phyloP scores from a whole-genome alignment of 2,329 filamentous ascomycete genomes.

The Arachnopeziza araneosa region DNA sequence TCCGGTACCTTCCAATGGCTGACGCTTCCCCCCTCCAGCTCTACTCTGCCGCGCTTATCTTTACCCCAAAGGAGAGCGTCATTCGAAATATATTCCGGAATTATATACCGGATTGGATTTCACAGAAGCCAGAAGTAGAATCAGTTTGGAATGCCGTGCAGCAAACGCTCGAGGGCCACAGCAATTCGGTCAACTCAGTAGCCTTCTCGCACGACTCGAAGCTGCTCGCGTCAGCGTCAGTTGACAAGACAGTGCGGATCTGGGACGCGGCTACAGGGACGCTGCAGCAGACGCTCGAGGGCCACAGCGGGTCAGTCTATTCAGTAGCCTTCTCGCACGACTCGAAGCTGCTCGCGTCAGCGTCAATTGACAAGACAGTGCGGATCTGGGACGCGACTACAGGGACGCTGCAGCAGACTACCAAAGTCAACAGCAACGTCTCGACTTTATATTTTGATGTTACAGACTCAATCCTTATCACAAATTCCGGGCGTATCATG shows the following conservation, averaged over 20 bases:
- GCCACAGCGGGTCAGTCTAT: no score
- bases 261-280: conserved; percentile 9
- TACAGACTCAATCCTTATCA: no score
- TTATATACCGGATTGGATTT: conserved; percentile 11
- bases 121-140: conserved; percentile 4
- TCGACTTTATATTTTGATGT: no score
- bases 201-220: conserved; percentile 4
- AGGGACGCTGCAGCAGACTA: no score
- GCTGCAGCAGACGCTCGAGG: no score
- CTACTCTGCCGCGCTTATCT: conserved; percentile 30
- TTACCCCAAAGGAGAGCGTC: conserved; percentile 29
- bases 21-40: conserved; percentile 28
- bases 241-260: conserved; percentile 5
- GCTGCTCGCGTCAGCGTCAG: conserved; percentile 8
- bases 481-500: no score
- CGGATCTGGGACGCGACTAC: conserved; percentile 9
- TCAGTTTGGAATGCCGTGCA: conserved; percentile 9
- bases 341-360: conserved; percentile 7
- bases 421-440: no score
- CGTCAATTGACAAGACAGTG: conserved; percentile 5
- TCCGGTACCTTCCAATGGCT: conserved; percentile 15
- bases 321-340: conserved; percentile 15
- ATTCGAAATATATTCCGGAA: conserved; percentile 18
- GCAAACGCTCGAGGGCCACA: no score
- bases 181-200: conserved; percentile 9